These are phyloP conservation scores for Ceratobasidium sp. DNA, from an alignment of 1,284 basidiomycete species.

Conservation along the genomic window DNA sequence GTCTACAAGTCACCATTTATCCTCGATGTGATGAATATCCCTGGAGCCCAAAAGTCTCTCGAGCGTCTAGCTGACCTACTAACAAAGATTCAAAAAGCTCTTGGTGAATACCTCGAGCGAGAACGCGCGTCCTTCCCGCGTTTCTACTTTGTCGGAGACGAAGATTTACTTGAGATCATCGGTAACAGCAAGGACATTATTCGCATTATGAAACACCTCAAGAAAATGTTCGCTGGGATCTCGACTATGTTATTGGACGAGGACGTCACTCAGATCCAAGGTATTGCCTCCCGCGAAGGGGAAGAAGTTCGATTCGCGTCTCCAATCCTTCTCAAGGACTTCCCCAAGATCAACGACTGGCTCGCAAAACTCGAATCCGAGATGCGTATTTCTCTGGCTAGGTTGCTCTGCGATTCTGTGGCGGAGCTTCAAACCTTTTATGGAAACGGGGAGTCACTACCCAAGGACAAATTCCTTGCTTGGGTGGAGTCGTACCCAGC, in stretches of 20 bases:
- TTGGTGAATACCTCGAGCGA: slow-evolving; percentile 97
- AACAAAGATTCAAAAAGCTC: slow-evolving; percentile 98
- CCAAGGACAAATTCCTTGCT: slow-evolving; percentile 70
- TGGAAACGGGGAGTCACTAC: slow-evolving; percentile 61
- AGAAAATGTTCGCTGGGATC: slow-evolving; percentile 99
- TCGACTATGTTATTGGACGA: slow-evolving; percentile 89
- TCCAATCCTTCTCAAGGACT: slow-evolving; percentile 88
- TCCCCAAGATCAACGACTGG: slow-evolving; percentile 99
- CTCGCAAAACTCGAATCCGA: slow-evolving; percentile 88
- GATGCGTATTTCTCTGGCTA: slow-evolving; percentile 91
- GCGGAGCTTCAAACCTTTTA: slow-evolving; percentile 81
- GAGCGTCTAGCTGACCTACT: slow-evolving; percentile 95
- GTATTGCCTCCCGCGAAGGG: slow-evolving; percentile 92
- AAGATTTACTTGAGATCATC: slow-evolving; percentile 97
- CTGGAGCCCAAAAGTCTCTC: slow-evolving; percentile 93
- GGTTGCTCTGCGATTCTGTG: slow-evolving; percentile 79
- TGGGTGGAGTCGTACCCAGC: slow-evolving; percentile 96
- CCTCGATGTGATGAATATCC: slow-evolving; percentile 95
- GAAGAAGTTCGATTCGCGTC: slow-evolving; percentile 86
- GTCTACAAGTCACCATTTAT: slow-evolving; percentile 99
- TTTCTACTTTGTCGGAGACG: slow-evolving; percentile 99
- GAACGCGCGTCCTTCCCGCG: slow-evolving; percentile 97
- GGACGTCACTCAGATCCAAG: slow-evolving; percentile 82
- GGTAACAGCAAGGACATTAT: slow-evolving; percentile 99
- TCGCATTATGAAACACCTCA: slow-evolving; percentile 97